phyloP scores from a whole-genome alignment of 2,329 filamentous ascomycete genomes.

The Dryadomyces quercivorus region DNA sequence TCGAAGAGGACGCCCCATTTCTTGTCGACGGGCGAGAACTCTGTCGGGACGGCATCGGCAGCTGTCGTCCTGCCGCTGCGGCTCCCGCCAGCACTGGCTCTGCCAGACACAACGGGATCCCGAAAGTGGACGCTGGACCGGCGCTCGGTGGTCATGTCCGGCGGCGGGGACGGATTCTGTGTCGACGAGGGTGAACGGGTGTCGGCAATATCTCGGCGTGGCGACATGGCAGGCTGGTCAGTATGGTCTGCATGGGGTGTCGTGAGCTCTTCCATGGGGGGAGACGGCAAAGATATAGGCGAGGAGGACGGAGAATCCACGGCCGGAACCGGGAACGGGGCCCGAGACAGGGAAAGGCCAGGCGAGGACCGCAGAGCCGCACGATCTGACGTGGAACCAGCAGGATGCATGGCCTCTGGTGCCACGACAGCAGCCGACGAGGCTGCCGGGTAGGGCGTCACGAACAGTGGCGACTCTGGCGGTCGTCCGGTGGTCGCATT shows the following conservation, averaged over 20 bases:
- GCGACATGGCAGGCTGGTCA: too few species aligned
- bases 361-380: background rate
- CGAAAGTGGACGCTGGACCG: conserved; percentile 1
- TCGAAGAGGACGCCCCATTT: conserved; percentile 66
- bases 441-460: background rate
- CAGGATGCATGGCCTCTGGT: background rate
- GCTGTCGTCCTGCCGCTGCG: background rate
- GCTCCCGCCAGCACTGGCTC: background rate
- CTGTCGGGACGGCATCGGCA: background rate
- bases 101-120: background rate
- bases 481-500: background rate
- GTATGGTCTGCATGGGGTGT: too few species aligned
- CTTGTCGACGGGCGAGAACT: conserved; percentile 9
- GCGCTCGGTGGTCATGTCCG: background rate
- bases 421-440: background rate
- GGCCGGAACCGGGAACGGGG: background rate
- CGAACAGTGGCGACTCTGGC: background rate
- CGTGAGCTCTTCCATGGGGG: too few species aligned
- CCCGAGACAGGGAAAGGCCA: background rate
- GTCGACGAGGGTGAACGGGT: background rate
- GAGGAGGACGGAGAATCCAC: background rate
- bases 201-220: background rate
- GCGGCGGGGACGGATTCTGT: background rate
- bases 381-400: background rate
- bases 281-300: too few species aligned